Base-by-base conservation (phyloP, 2,329 filamentous ascomycete genomes). In the Ploettnerulaceae sp. region DNA sequence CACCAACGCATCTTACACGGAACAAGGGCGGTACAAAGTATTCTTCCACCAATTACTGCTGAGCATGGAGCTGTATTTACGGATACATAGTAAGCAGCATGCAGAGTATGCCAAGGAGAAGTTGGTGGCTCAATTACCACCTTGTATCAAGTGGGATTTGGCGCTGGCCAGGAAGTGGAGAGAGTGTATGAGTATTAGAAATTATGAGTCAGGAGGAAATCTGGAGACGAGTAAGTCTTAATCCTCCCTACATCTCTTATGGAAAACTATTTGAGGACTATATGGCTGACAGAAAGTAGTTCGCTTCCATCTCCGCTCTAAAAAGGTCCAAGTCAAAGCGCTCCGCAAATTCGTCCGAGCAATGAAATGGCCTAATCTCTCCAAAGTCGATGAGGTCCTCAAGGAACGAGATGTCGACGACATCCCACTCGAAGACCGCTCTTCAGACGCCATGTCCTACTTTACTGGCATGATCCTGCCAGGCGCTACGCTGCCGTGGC, bases 41-140 rank as follows among this genome's bases (percentile, higher is more conserved):
- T 89, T 89, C 67, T 88, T 86, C 63, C 83, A 87, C 61, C 85
- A 89, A 64, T 67, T 89, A n/a, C 71, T 89, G 3, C 73, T 89
- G 32, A 84, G 82, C 53, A 71, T 86, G 38, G 85, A 89, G 64
- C 71, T 89, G 4, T 80, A 86, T 58, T 64, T 85, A 47, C 77
- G 85, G 29, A 85, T 89, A 56, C 77, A 83, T 57, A 81, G 77
- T 1, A 69, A 68, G 20, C 68, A 75, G 39, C 81, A 86, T 62
- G 68, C 70, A n/a, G 77, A 79, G 20, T 75, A 73, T 66, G 75
- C 79, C 28, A 85, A 82, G 64, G 75, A 81, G 56, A 80, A 79
- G 57, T 69, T 88, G 35, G 67, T 85, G 22, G 66, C 68, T 20
- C 77, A 82, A 58, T 75, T 88, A 20, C 84, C 85, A 3, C 82